A percentile compares a stretch with the other conserved stretches of the same genome.
Evolutionary conservation across 2,329 filamentous ascomycete species (phyloP).

Genomic region (Cylindrodendrum hubeiense): DNA sequence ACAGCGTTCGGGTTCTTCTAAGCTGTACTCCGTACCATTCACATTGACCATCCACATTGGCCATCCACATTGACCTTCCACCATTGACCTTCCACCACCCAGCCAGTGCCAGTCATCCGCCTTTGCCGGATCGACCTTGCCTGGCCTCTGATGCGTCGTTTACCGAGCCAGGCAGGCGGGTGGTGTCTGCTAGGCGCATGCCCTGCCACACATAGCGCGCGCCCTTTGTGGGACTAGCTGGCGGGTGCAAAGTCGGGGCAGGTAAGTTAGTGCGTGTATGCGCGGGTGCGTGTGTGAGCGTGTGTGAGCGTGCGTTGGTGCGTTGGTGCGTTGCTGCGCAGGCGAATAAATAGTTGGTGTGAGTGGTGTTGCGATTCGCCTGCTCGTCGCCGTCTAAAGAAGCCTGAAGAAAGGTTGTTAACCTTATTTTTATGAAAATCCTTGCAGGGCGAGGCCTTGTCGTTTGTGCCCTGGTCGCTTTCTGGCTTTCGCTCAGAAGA

Average conservation of each 20-base stretch:
- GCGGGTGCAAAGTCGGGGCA: slow-evolving; percentile 8
- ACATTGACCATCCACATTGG: no score
- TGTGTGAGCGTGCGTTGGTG: no score
- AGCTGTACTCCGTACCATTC: not conserved
- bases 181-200: not conserved
- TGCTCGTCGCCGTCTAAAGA: slow-evolving; percentile 7
- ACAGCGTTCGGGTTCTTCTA: no score
- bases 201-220: not conserved
- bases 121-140: not conserved
- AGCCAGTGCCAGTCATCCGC: not conserved
- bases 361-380: slow-evolving; percentile 4
- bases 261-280: not conserved
- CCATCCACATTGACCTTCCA: no score
- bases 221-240: slow-evolving; percentile 10
- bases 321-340: not conserved
- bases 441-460: not conserved
- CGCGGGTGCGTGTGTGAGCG: no score
- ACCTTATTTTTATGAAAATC: slow-evolving; percentile 20
- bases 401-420: slow-evolving; percentile 2
- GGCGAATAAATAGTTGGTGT: not conserved
- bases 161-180: not conserved
- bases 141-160: not conserved
- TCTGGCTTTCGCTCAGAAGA: not conserved
- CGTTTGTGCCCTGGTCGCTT: not conserved
- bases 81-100: not conserved